phyloP scores from a whole-genome alignment of 257 asterid genomes.

The Przewalskia tangutica region DNA sequence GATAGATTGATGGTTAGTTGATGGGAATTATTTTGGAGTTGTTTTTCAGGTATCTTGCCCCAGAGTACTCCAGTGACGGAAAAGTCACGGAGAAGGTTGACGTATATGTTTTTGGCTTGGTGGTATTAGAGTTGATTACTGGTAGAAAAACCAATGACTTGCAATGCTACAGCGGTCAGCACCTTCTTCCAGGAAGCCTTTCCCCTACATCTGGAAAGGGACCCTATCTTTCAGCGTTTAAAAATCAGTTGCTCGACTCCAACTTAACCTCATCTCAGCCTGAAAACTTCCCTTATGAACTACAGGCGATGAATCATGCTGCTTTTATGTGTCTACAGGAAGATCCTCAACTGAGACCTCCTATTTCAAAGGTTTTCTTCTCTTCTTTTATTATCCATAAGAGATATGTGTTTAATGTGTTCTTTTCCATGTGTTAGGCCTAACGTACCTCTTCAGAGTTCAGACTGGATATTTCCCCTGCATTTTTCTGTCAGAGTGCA shows the following conservation, averaged over 20 bases:
- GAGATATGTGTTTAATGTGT: background rate
- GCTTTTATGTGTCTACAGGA: slow-evolving; percentile 70
- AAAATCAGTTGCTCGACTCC: slow-evolving; percentile 41
- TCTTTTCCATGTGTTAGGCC: background rate
- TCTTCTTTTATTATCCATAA: background rate
- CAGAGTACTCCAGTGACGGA: slow-evolving; percentile 51
- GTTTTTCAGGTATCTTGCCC: slow-evolving; percentile 59
- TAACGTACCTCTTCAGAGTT: background rate
- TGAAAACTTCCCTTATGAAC: slow-evolving; percentile 42
- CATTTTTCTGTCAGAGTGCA: background rate
- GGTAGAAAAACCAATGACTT: slow-evolving; percentile 42
- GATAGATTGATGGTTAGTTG: background rate
- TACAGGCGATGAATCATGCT: slow-evolving; percentile 57
- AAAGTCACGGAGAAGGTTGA: slow-evolving; percentile 73
- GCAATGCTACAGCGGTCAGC: slow-evolving; percentile 40
- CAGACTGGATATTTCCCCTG: background rate
- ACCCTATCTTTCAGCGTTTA: slow-evolving; percentile 36
- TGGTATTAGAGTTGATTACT: slow-evolving; percentile 63
- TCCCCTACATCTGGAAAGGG: slow-evolving; percentile 34
- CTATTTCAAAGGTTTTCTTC: slow-evolving; percentile 67
- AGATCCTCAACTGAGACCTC: slow-evolving; percentile 68
- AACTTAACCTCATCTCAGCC: slow-evolving; percentile 31
- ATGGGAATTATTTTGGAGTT: background rate
- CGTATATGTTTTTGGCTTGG: slow-evolving; percentile 65
- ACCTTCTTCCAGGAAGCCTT: slow-evolving; percentile 32